Percentiles rank a stretch among this genome's conserved stretches.
Conservation (phyloP, 768 basidiomycete species). For the Tylopilus felleus region DNA sequence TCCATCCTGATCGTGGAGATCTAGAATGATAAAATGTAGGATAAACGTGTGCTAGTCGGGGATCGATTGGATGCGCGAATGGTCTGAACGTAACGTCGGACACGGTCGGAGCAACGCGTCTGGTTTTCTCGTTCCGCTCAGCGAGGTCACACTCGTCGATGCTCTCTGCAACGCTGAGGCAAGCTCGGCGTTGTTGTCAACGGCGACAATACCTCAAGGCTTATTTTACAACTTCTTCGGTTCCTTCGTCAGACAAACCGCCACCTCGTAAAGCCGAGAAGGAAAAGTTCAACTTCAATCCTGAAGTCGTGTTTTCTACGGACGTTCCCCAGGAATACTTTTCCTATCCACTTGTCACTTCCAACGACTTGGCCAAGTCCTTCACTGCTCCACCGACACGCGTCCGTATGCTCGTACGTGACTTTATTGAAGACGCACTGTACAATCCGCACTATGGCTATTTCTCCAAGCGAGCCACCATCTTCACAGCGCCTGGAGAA, state of each 20-base stretch:
- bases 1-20: constrained; percentile 33
- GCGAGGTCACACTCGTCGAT: constrained; percentile 11
- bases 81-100: neutral
- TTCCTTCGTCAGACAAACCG: constrained; percentile 11
- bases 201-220: constrained; percentile 23
- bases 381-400: constrained; percentile 60
- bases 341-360: constrained; percentile 58
- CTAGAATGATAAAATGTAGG: neutral
- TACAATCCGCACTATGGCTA: constrained; percentile 99
- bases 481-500: constrained; percentile 63
- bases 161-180: constrained; percentile 20
- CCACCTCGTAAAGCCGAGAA: constrained; percentile 12
- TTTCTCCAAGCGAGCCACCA: constrained; percentile 89
- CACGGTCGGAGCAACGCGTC: neutral
- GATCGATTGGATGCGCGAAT: constrained; percentile 9
- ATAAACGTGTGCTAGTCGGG: neutral
- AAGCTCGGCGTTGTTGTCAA: constrained; percentile 17
- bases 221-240: constrained; percentile 23
- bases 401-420: constrained; percentile 92
- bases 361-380: constrained; percentile 58
- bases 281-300: constrained; percentile 82
- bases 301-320: constrained; percentile 51
- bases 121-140: constrained; percentile 7
- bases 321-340: constrained; percentile 43
- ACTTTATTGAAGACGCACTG: constrained; percentile 94